These are phyloP conservation scores for Naganishia antarctica DNA, from an alignment of 768 basidiomycete species.

Conservation along the genomic window DNA sequence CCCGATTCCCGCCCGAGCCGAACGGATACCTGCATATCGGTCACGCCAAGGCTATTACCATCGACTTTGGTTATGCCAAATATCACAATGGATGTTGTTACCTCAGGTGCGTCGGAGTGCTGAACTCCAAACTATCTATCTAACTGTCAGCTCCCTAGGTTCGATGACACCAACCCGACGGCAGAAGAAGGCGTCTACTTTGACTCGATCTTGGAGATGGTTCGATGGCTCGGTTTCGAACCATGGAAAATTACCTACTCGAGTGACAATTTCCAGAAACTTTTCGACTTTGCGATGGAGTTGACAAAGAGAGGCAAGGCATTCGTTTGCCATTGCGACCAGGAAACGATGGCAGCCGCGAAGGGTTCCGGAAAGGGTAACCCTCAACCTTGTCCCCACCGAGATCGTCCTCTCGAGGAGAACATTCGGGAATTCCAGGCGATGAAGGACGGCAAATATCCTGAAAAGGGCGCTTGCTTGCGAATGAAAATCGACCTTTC, in stretches of 20 bases:
- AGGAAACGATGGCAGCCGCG: slow-evolving; percentile 28
- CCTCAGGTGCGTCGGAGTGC: slow-evolving; percentile 55
- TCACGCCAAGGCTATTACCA: slow-evolving; percentile 96
- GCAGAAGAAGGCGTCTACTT: slow-evolving; percentile 95
- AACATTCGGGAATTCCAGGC: slow-evolving; percentile 80
- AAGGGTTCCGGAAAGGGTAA: slow-evolving; percentile 69
- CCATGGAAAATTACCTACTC: slow-evolving; percentile 99
- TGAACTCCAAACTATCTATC: not conserved
- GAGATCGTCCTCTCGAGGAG: slow-evolving; percentile 76
- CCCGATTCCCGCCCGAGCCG: slow-evolving; percentile 97
- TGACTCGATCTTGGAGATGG: slow-evolving; percentile 89
- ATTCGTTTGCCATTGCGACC: slow-evolving; percentile 92
- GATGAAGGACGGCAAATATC: slow-evolving; percentile 86
- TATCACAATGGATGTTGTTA: slow-evolving; percentile 88
- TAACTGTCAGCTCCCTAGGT: slow-evolving; percentile 46
- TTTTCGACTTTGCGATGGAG: slow-evolving; percentile 81
- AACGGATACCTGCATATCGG: slow-evolving; percentile 82
- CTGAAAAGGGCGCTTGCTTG: slow-evolving; percentile 83
- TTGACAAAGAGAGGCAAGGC: slow-evolving; percentile 85
- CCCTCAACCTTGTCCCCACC: slow-evolving; percentile 79
- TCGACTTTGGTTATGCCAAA: slow-evolving; percentile 97
- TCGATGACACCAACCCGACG: slow-evolving; percentile 98
- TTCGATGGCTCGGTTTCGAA: slow-evolving; percentile 95
- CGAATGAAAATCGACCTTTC: slow-evolving; percentile 96
- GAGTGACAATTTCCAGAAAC: slow-evolving; percentile 85